phyloP scores from a whole-genome alignment of 257 asterid species.

The Ophiorrhiza pumila region DNA sequence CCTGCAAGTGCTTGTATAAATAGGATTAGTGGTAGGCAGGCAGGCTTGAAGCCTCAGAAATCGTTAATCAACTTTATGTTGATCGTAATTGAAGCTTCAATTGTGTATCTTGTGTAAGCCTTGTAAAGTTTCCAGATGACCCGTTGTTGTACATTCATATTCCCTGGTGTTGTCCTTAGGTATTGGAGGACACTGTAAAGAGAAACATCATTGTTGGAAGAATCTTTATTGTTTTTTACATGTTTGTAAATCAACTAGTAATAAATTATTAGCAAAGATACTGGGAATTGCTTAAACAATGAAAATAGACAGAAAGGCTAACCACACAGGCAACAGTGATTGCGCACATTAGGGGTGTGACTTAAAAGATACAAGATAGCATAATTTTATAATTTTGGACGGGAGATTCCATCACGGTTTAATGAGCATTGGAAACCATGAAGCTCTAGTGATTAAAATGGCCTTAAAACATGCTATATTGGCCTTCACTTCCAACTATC shows the following conservation, averaged over 20 bases:
- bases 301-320: not conserved
- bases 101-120: slow-evolving; percentile 6
- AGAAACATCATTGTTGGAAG: slow-evolving; percentile 1
- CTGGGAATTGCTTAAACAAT: not conserved
- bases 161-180: slow-evolving; percentile 1
- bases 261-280: not conserved
- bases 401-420: no score
- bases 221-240: not conserved
- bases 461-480: not conserved
- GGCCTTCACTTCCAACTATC: not conserved
- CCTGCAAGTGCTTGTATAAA: slow-evolving; percentile 18
- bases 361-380: no score
- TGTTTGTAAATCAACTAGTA: not conserved
- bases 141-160: slow-evolving; percentile 19
- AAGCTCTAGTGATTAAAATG: not conserved
- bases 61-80: slow-evolving; percentile 20
- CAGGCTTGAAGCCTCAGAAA: not conserved
- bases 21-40: slow-evolving; percentile 15
- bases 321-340: no score
- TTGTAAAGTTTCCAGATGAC: slow-evolving; percentile 21
- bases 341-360: no score
- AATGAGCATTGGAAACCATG: no score
- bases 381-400: no score
- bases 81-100: slow-evolving; percentile 18
- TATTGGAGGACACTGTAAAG: slow-evolving; percentile 26